These are phyloP conservation scores for Aegilops bicornis DNA, from an alignment of 176 grass and related monocot genomes.

Conservation along the genomic window DNA sequence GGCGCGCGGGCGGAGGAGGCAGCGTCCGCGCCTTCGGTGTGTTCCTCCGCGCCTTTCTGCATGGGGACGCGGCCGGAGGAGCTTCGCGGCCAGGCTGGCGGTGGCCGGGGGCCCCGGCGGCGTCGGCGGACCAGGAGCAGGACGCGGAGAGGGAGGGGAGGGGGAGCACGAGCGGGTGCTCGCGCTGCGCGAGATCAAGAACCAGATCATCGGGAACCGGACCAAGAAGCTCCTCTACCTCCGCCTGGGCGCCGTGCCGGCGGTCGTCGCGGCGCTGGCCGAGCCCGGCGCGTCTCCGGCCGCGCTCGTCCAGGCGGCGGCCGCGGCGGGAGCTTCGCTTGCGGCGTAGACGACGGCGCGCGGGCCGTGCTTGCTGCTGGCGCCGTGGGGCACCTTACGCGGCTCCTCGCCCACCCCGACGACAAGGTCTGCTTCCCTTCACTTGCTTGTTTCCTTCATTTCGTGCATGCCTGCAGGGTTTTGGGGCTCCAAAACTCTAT, in stretches of 20 bases:
- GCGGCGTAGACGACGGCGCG: slow-evolving; percentile 86
- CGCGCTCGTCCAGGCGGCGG: slow-evolving; percentile 89
- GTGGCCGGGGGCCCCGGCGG: slow-evolving; percentile 24
- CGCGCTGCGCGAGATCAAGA: slow-evolving; percentile 89
- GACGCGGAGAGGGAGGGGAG: slow-evolving; percentile 18
- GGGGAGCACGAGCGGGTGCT: slow-evolving; percentile 58
- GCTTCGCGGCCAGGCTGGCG: slow-evolving; percentile 53
- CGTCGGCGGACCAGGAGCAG: background rate
- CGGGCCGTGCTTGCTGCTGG: slow-evolving; percentile 76
- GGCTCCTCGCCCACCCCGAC: slow-evolving; percentile 66
- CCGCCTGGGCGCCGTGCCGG: slow-evolving; percentile 79
- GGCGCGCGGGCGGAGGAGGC: slow-evolving; percentile 48
- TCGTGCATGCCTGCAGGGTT: slow-evolving; percentile 2
- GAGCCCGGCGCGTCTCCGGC: slow-evolving; percentile 34
- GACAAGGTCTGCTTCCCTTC: slow-evolving; percentile 56
- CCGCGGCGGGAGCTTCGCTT: slow-evolving; percentile 87
- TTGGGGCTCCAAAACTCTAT: background rate
- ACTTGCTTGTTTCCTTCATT: slow-evolving; percentile 23
- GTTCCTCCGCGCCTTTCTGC: slow-evolving; percentile 19
- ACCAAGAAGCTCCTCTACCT: slow-evolving; percentile 97
- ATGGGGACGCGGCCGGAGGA: slow-evolving; percentile 65
- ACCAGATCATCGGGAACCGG: slow-evolving; percentile 98
- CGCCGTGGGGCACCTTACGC: slow-evolving; percentile 61
- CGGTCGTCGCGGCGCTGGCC: slow-evolving; percentile 64
- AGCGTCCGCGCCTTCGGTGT: background rate